Conservation (phyloP, 2,329 filamentous ascomycete genomes). For the Fusarium sp. region DNA sequence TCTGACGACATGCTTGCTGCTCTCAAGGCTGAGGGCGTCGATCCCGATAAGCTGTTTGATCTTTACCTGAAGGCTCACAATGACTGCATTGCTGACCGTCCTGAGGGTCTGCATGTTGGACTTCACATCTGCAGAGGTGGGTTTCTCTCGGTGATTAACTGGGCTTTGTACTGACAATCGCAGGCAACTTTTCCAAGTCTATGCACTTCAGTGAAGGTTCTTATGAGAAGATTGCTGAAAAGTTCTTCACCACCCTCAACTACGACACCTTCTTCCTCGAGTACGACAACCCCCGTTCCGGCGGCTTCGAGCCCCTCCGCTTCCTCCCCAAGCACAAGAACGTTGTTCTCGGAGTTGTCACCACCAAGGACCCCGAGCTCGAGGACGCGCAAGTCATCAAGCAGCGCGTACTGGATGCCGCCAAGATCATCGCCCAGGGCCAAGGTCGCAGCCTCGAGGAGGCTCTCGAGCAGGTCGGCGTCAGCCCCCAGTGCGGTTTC, state of each 20-base stretch:
- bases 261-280: conserved; percentile 69
- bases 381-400: conserved; percentile 65
- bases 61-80: conserved; percentile 78
- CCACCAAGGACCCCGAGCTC: conserved; percentile 65
- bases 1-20: conserved; percentile 70
- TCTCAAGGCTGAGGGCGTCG: conserved; percentile 63
- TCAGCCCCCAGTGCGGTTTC: conserved; percentile 75
- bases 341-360: conserved; percentile 67
- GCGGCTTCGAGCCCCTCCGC: conserved; percentile 67
- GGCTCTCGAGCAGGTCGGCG: conserved; percentile 68
- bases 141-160: not conserved
- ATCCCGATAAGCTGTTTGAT: conserved; percentile 70
- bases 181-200: conserved; percentile 67
- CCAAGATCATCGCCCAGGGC: conserved; percentile 71
- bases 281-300: conserved; percentile 66
- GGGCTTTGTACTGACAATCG: not conserved
- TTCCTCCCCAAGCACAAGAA: conserved; percentile 67
- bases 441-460: conserved; percentile 67
- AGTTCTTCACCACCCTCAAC: conserved; percentile 66
- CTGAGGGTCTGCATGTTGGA: conserved; percentile 72
- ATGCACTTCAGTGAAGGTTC: conserved; percentile 70
- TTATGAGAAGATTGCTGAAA: conserved; percentile 68
- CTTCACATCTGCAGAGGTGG: conserved; percentile 65
- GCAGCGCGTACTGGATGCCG: conserved; percentile 62
- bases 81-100: conserved; percentile 67